Conservation (phyloP, 495 filamentous ascomycete genomes). For the Delitschia confertaspora region DNA sequence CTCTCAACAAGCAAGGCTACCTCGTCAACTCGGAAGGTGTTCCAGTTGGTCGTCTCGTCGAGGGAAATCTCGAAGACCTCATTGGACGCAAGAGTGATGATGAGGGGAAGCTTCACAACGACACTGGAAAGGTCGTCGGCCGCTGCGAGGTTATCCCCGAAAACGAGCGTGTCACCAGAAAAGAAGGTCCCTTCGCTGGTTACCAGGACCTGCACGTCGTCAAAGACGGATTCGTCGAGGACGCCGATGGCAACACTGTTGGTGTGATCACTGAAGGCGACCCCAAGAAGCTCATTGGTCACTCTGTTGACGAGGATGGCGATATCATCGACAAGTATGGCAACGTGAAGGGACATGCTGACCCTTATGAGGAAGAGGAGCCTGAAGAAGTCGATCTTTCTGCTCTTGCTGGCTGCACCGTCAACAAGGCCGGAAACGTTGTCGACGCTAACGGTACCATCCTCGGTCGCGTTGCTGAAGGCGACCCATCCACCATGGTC, state of each 20-base stretch:
- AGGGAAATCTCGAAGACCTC: constrained; percentile 62
- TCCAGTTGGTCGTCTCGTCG: constrained; percentile 58
- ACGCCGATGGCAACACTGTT: constrained; percentile 57
- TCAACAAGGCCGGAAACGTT: constrained; percentile 79
- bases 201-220: constrained; percentile 62
- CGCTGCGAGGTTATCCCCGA: constrained; percentile 68
- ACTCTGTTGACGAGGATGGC: constrained; percentile 70
- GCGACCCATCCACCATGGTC: constrained; percentile 58
- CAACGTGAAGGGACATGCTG: constrained; percentile 67
- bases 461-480: constrained; percentile 66
- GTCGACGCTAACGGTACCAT: constrained; percentile 68
- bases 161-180: constrained; percentile 56
- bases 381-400: constrained; percentile 55
- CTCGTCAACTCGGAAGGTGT: constrained; percentile 61
- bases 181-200: constrained; percentile 65
- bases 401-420: constrained; percentile 65
- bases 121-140: constrained; percentile 63
- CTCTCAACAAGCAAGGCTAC: constrained; percentile 75
- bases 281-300: constrained; percentile 61
- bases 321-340: constrained; percentile 76
- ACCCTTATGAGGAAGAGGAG: constrained; percentile 56
- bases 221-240: constrained; percentile 62
- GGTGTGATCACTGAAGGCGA: constrained; percentile 69
- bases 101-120: constrained; percentile 65
- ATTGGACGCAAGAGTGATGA: constrained; percentile 60